Evolutionary conservation across 306 rosid genomes (phyloP).

Genomic region (Nissolia schottii): DNA sequence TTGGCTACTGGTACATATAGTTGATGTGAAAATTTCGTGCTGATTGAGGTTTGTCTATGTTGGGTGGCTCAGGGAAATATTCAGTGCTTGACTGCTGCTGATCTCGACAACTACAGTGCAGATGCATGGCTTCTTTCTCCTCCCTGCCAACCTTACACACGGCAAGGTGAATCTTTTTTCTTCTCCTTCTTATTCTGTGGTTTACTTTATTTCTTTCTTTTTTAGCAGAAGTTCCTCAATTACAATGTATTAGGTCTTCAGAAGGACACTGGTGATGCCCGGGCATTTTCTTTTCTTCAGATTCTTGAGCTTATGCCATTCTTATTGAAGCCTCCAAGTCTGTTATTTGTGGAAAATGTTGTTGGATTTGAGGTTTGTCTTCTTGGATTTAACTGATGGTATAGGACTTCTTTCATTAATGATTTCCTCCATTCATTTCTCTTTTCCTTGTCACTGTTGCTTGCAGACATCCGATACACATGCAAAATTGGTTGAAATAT

Average conservation of each 20-base stretch:
- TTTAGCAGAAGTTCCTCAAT: conserved; percentile 27
- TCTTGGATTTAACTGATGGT: conserved; percentile 9
- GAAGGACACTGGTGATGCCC: conserved; percentile 86
- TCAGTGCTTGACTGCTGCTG: conserved; percentile 73
- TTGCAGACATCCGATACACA: conserved; percentile 88
- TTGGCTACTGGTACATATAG: background rate
- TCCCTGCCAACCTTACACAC: conserved; percentile 97
- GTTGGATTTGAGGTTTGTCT: conserved; percentile 91
- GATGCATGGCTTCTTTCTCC: conserved; percentile 96
- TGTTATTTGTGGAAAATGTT: conserved; percentile 90
- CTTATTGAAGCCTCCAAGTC: conserved; percentile 52
- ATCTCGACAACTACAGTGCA: conserved; percentile 64
- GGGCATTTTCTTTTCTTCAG: conserved; percentile 89
- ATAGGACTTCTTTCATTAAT: background rate
- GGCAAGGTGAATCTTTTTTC: conserved; percentile 62
- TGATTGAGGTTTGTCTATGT: background rate
- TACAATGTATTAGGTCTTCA: conserved; percentile 67
- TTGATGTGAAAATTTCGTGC: background rate
- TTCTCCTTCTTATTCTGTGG: conserved; percentile 5
- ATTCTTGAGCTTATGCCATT: conserved; percentile 82
- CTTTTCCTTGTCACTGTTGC: background rate
- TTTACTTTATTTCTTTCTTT: background rate
- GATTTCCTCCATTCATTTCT: background rate
- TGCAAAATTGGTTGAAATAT: conserved; percentile 62
- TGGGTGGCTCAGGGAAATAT: conserved; percentile 68